Percentiles rank a stretch among this genome's conserved stretches.
Conservation (phyloP, 1,139 yeast genomes). For the Kodamaea sp. region DNA sequence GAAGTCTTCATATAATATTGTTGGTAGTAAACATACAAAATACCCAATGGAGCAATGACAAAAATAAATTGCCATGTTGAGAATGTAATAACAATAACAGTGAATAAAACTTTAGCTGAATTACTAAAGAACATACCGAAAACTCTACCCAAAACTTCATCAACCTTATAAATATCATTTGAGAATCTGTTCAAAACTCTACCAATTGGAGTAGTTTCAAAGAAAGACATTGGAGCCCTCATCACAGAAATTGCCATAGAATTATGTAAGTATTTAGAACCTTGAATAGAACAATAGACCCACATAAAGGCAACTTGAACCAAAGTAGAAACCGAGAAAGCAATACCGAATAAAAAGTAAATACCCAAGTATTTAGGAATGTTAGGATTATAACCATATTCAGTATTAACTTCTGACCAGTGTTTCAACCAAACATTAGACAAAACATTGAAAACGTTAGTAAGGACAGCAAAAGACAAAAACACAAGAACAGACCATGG, state of each 20-base stretch:
- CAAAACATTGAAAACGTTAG: constrained; percentile 52
- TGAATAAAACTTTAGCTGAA: constrained; percentile 69
- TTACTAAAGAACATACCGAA: constrained; percentile 80
- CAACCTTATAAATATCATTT: constrained; percentile 88
- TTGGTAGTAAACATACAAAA: constrained; percentile 79
- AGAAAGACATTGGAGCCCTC: constrained; percentile 94
- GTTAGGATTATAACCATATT: constrained; percentile 65
- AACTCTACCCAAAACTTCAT: constrained; percentile 80
- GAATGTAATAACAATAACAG: constrained; percentile 74
- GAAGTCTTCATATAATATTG: constrained; percentile 86
- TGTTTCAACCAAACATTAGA: constrained; percentile 90
- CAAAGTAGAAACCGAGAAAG: constrained; percentile 55
- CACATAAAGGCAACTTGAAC: constrained; percentile 69
- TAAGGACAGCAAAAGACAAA: constrained; percentile 45
- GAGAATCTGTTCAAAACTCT: constrained; percentile 91
- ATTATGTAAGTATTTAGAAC: constrained; percentile 75
- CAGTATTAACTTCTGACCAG: constrained; percentile 90
- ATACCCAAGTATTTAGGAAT: constrained; percentile 67
- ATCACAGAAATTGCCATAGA: constrained; percentile 76
- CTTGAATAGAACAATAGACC: constrained; percentile 81
- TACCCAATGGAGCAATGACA: constrained; percentile 64
- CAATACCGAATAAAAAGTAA: constrained; percentile 71
- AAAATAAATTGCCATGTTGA: constrained; percentile 87
- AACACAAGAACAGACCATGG: constrained; percentile 61
- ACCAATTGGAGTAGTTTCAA: constrained; percentile 96